A percentile compares a stretch with the other conserved stretches of the same genome.
phyloP scores from a whole-genome alignment of 768 basidiomycete genomes.

The Termitomyces sp. region DNA sequence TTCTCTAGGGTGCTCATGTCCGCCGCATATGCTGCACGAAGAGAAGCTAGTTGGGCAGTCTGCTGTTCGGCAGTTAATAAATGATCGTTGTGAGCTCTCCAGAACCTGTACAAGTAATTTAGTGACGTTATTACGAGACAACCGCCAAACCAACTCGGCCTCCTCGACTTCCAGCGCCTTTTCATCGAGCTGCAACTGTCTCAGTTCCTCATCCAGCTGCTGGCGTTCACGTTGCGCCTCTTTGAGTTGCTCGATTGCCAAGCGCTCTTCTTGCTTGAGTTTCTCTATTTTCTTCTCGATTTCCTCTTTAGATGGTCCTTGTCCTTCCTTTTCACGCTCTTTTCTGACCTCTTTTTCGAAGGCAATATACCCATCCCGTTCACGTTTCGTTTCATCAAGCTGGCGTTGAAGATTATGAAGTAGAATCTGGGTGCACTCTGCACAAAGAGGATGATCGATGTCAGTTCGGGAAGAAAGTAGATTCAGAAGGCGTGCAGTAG shows the following conservation, averaged over 20 bases:
- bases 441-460: constrained; percentile 91
- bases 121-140: neutral
- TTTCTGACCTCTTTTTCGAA: constrained; percentile 87
- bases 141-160: constrained; percentile 54
- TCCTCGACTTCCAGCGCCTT: constrained; percentile 78
- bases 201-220: constrained; percentile 71
- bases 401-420: constrained; percentile 72
- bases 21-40: constrained; percentile 75
- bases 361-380: constrained; percentile 89
- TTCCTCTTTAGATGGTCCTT: constrained; percentile 57
- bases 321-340: constrained; percentile 71
- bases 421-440: constrained; percentile 87
- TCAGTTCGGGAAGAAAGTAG: constrained; percentile 73
- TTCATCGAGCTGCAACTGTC: constrained; percentile 72
- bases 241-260: constrained; percentile 72
- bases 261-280: constrained; percentile 62
- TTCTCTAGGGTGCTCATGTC: constrained; percentile 78
- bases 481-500: constrained; percentile 71
- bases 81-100: constrained; percentile 76
- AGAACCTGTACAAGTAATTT: constrained; percentile 54
- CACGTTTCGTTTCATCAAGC: constrained; percentile 87
- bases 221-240: constrained; percentile 73
- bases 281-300: constrained; percentile 71
- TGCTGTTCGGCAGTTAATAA: constrained; percentile 63
- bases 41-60: constrained; percentile 60